These are phyloP conservation scores for Ceratocystis eucalypticola DNA, from an alignment of 2,329 filamentous ascomycete genomes.

Conservation along the genomic window DNA sequence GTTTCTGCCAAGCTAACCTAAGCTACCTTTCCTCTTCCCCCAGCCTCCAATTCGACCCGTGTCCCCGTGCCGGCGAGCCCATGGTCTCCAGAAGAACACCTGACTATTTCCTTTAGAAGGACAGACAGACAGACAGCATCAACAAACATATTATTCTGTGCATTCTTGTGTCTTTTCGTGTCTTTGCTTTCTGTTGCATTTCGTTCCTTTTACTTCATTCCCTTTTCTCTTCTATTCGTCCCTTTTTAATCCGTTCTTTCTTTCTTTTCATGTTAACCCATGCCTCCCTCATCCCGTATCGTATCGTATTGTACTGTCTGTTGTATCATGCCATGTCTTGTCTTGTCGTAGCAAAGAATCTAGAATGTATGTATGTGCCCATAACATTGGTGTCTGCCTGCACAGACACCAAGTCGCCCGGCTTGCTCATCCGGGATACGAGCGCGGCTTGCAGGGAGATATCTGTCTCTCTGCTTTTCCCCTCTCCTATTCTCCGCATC, in stretches of 20 bases:
- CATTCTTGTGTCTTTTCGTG: not conserved
- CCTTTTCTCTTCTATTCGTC: not conserved
- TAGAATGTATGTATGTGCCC: too few species aligned
- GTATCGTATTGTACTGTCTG: too few species aligned
- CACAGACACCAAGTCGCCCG: too few species aligned
- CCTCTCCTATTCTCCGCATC: too few species aligned
- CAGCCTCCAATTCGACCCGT: constrained; percentile 98
- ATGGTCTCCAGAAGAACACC: constrained; percentile 96
- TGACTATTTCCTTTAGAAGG: constrained; percentile 85
- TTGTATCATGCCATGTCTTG: too few species aligned
- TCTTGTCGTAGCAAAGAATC: too few species aligned
- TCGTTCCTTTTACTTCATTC: not conserved
- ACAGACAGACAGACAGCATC: not conserved
- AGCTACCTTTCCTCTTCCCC: constrained; percentile 24
- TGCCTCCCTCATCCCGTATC: not conserved
- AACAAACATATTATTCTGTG: not conserved
- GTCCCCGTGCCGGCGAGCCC: constrained; percentile 89
- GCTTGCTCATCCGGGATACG: too few species aligned
- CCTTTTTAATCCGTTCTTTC: not conserved
- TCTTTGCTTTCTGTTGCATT: too few species aligned
- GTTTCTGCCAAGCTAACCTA: not conserved
- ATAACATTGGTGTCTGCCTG: too few species aligned
- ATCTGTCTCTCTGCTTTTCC: too few species aligned
- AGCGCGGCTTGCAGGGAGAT: too few species aligned
- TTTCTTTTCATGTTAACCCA: not conserved